Evolutionary conservation across 352 stramenopile genomes (phyloP), one percentile per base, ranked within the genome.

Genomic region (Hyaloperonospora brassicae): DNA sequence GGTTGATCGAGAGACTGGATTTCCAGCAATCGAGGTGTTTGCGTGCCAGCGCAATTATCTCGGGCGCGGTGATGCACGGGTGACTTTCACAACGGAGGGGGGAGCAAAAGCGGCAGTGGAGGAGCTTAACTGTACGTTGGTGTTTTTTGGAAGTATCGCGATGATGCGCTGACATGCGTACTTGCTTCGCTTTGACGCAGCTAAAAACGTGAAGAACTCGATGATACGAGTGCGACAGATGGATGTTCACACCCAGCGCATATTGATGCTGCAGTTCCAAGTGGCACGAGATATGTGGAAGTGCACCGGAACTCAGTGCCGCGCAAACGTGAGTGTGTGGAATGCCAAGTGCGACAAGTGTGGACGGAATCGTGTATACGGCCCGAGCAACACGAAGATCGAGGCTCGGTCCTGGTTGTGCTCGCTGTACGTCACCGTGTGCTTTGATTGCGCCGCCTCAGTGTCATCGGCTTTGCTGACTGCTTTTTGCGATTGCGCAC

Each of bases 301-400:
- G 44, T 89, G 79, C 44, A 50, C 61, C 1, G 61, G 52, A 14
- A 38, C 54, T 6, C 45, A 64, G 7, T 89, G 79, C 40, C 70
- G 73, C n/a, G 42, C 61, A 0, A 71, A 85, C 12, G 67, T 85
- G 21, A 89, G 79, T 56, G 65, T 84, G n/a, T 89, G 79, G 79
- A 69, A 70, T 36, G 60, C 55, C 42, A 69, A 68, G 36, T 89
- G 79, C 38, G 49, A 64, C 10, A 68, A 68, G 47, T 89, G 79
- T 53, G 55, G 39, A 0, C 65, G 53, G 2, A 70, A 71, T 45
- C 74, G 79, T n/a, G 58, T 79, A 56, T 87, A 82, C 59, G 57
- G 68, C 1, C 54, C 64, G 1, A 87, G 72, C 52, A 67, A 70
- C 43, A 66, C 73, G 11, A 71, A 65, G 21, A 80, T 87, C 45